These are phyloP conservation scores for Kondoa subrosea DNA, from an alignment of 768 basidiomycete species.

Conservation along the genomic window DNA sequence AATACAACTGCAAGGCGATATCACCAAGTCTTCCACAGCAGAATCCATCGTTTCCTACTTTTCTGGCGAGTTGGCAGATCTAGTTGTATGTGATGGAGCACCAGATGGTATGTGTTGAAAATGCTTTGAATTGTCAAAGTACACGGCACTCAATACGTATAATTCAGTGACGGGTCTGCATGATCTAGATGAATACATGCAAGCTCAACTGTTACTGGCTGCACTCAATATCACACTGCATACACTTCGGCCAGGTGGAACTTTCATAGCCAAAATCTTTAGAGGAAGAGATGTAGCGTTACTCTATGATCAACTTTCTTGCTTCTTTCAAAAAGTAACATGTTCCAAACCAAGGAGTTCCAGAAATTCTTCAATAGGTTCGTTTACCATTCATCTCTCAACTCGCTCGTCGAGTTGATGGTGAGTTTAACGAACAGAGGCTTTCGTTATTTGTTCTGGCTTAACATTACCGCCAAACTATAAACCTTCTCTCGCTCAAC, in stretches of 20 bases:
- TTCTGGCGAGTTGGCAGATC: slow-evolving; percentile 33
- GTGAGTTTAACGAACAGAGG: slow-evolving; percentile 29
- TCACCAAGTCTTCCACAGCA: slow-evolving; percentile 35
- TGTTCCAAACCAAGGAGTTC: slow-evolving; percentile 36
- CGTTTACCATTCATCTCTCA: slow-evolving; percentile 20
- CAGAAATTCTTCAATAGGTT: slow-evolving; percentile 35
- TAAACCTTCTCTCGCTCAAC: slow-evolving; percentile 23
- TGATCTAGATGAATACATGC: slow-evolving; percentile 38
- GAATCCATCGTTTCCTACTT: slow-evolving; percentile 34
- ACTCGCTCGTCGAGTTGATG: background rate
- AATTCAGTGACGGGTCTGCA: slow-evolving; percentile 37
- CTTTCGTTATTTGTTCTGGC: slow-evolving; percentile 35
- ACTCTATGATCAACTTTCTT: slow-evolving; percentile 33
- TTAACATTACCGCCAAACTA: slow-evolving; percentile 29
- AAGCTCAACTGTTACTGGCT: slow-evolving; percentile 36
- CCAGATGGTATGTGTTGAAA: slow-evolving; percentile 34
- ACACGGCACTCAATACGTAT: too few relatives aligned
- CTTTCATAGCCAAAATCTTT: slow-evolving; percentile 38
- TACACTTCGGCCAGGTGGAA: slow-evolving; percentile 34
- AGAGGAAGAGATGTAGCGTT: slow-evolving; percentile 31
- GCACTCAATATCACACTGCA: slow-evolving; percentile 36
- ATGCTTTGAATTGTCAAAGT: too few relatives aligned
- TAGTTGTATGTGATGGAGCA: slow-evolving; percentile 39
- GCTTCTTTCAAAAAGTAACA: slow-evolving; percentile 35
- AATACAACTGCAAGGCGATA: slow-evolving; percentile 36